These are phyloP conservation scores for Avena eriantha DNA, from an alignment of 176 grass and related monocot genomes.

Conservation along the genomic window DNA sequence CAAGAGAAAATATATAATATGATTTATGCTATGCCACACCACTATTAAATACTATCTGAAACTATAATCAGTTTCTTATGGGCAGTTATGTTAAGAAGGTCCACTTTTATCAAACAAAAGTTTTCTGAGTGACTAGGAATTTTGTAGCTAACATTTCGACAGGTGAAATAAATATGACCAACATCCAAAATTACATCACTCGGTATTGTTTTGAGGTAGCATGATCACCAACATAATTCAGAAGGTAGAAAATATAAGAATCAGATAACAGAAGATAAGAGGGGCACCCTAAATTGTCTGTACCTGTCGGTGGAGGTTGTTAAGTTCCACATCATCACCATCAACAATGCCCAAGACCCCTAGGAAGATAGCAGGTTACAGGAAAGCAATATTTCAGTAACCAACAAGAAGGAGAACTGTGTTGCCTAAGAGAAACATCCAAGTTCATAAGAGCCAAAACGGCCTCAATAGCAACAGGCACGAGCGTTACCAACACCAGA, in stretches of 20 bases:
- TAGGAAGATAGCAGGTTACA: slow-evolving; percentile 40
- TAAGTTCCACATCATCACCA: slow-evolving; percentile 87
- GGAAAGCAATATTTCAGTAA: slow-evolving; percentile 9
- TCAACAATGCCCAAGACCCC: slow-evolving; percentile 96
- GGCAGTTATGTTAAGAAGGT: neutral
- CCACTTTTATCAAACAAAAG: slow-evolving; percentile 17
- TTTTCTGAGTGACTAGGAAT: neutral
- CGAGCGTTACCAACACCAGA: slow-evolving; percentile 86
- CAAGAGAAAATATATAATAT: slow-evolving; percentile 35
- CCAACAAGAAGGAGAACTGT: neutral
- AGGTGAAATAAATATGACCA: neutral
- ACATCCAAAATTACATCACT: neutral
- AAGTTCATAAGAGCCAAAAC: neutral
- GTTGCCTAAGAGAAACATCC: neutral
- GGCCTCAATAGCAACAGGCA: neutral
- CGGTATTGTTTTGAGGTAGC: neutral
- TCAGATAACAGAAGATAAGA: slow-evolving; percentile 1
- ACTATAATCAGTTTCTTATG: neutral
- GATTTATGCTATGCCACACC: neutral
- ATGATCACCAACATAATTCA: slow-evolving; percentile 2
- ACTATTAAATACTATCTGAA: neutral
- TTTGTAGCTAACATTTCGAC: neutral
- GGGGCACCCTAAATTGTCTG: neutral
- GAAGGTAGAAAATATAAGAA: slow-evolving; percentile 8
- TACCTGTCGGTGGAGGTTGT: slow-evolving; percentile 96